These are phyloP conservation scores for Glonium stellatum DNA, from an alignment of 495 filamentous ascomycete genomes.

Conservation along the genomic window DNA sequence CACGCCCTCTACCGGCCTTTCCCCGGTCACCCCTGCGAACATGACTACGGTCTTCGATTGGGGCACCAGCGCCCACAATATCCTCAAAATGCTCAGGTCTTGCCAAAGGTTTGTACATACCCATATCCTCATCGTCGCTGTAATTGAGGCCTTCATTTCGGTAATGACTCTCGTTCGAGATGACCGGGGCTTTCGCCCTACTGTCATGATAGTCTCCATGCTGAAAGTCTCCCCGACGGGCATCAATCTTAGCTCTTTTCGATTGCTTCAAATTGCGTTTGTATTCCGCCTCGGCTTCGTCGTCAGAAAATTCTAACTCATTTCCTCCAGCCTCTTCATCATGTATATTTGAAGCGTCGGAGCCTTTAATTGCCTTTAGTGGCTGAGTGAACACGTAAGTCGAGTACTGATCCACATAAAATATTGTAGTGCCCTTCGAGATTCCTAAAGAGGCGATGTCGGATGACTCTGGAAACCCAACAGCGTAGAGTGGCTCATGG, in stretches of 20 bases:
- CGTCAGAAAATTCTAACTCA: slow-evolving; percentile 91
- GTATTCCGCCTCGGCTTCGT: slow-evolving; percentile 83
- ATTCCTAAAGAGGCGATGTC: slow-evolving; percentile 64
- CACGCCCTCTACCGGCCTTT: slow-evolving; percentile 14
- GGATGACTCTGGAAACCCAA: slow-evolving; percentile 57
- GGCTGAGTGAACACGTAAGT: slow-evolving; percentile 77
- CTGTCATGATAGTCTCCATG: slow-evolving; percentile 52
- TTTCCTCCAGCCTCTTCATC: slow-evolving; percentile 85
- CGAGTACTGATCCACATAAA: slow-evolving; percentile 68
- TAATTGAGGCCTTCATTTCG: slow-evolving; percentile 18
- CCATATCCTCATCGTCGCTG: slow-evolving; percentile 27
- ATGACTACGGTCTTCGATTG: slow-evolving; percentile 26
- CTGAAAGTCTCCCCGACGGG: slow-evolving; percentile 19
- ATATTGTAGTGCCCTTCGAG: slow-evolving; percentile 56
- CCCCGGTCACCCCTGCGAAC: slow-evolving; percentile 19
- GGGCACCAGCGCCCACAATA: slow-evolving; percentile 22
- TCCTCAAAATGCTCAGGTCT: slow-evolving; percentile 27
- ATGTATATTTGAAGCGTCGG: slow-evolving; percentile 87
- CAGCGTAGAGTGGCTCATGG: slow-evolving; percentile 71
- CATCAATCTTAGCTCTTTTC: slow-evolving; percentile 7
- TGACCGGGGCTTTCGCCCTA: slow-evolving; percentile 23
- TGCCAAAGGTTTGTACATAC: slow-evolving; percentile 30
- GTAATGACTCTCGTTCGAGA: neutral
- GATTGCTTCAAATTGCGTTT: slow-evolving; percentile 50
- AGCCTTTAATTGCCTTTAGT: slow-evolving; percentile 68